Evolutionary conservation across 2,329 filamentous ascomycete species (phyloP).

Genomic region (Ampelomyces quisqualis): DNA sequence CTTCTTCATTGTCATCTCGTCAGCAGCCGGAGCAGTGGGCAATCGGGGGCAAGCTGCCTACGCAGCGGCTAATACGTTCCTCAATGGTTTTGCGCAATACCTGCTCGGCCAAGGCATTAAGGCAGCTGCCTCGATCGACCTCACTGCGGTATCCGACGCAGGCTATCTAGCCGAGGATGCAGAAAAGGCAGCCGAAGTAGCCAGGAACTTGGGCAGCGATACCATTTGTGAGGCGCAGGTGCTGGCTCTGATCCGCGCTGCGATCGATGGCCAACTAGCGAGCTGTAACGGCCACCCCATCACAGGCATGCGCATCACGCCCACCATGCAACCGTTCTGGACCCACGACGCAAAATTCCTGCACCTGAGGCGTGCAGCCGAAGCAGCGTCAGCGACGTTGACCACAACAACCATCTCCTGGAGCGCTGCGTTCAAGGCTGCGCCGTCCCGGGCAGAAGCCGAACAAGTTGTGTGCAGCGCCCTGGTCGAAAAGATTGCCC

Average conservation of each 20-base stretch:
- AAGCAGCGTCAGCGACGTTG: conserved; percentile 18
- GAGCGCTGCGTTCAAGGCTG: conserved; percentile 27
- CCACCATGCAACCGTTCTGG: conserved; percentile 28
- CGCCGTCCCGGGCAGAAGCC: conserved; percentile 20
- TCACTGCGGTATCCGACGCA: conserved; percentile 29
- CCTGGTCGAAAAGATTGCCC: conserved; percentile 29
- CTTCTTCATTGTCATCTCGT: conserved; percentile 45
- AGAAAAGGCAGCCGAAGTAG: conserved; percentile 26
- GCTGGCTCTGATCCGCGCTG: conserved; percentile 23
- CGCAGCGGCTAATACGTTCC: conserved; percentile 31
- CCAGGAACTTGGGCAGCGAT: conserved; percentile 26
- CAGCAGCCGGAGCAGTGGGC: conserved; percentile 20
- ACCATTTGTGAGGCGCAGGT: conserved; percentile 31
- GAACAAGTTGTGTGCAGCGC: conserved; percentile 26
- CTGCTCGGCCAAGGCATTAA: conserved; percentile 17
- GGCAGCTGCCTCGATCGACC: conserved; percentile 23
- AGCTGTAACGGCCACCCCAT: conserved; percentile 30
- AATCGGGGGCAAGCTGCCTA: conserved; percentile 28
- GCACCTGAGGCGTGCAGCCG: conserved; percentile 23
- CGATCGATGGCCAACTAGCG: conserved; percentile 20
- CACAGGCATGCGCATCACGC: conserved; percentile 30
- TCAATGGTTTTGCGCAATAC: conserved; percentile 30
- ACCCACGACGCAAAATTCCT: conserved; percentile 28
- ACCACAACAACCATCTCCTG: conserved; percentile 19
- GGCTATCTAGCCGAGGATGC: conserved; percentile 29